Base-by-base conservation (phyloP, 2,329 filamentous ascomycete genomes). In the Pseudopithomyces maydicus region DNA sequence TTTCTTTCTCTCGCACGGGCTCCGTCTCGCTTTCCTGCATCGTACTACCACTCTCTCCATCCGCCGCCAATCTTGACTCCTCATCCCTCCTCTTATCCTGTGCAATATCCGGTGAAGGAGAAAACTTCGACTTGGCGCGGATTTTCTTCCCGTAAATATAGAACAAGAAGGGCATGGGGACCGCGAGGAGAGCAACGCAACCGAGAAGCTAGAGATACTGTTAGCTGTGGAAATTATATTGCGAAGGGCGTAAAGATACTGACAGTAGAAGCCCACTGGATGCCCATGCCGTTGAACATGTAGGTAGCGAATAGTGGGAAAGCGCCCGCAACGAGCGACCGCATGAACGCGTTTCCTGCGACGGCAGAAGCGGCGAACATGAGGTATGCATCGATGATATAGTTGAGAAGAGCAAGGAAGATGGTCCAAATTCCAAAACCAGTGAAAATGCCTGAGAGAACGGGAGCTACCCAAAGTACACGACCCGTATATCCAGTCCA, bases 331-430 rank as follows among this genome's bases (percentile, higher is more conserved):
- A 77, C 79, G 17, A 84, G 65, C 20, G 78, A 81, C 36, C 82
- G 79, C 20, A 83, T 73, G 69, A 85, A 81, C 0, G 82, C 84
- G 56, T 85, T 85, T 15, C 82, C 83, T 20, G 83, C 82, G 47
- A 85, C 82, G 2, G 46, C 46, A 14, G 33, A 38, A 7, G 46
- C 46, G 4, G 46, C 46, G 8, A 48, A 15, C 74, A 85, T 84
- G 36, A 86, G 76, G 66, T 86, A 86, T 0, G 83, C 80, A 59
- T 86, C 84, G 45, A 87, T 82, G 17, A 87, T 73, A 61, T 87
- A 87, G 66, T 86, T 86, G 62, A 86, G 77, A 29, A 80, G 73
- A 62, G 84, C 83, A 20, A 87, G 75, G 72, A 86, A 87, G 59
- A 86, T 85, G 35, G 79, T 76, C 62, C 86, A 70, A 11, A 86